These are phyloP conservation scores for Euphorbia lathyris DNA, from an alignment of 345 rosid species.

Conservation along the genomic window DNA sequence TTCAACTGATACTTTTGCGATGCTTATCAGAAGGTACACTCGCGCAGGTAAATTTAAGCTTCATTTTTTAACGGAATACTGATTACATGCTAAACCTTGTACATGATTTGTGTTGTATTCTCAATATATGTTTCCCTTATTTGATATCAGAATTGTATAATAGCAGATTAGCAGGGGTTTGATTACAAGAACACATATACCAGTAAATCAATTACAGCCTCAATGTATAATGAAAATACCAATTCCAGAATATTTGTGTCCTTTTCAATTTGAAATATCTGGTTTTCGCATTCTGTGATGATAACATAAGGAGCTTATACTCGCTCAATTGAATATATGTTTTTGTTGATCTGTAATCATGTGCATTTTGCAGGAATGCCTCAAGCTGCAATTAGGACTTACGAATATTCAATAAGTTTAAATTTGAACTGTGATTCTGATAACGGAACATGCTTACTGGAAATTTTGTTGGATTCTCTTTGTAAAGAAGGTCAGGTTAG, in stretches of 20 bases:
- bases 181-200: no score
- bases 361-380: conserved; percentile 52
- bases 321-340: no score
- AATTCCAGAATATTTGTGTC: no score
- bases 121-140: no score
- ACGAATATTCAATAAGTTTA: conserved; percentile 51
- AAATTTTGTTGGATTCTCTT: conserved; percentile 72
- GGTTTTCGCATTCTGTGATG: neutral
- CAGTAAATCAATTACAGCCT: no score
- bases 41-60: conserved; percentile 55
- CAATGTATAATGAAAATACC: no score
- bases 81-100: neutral
- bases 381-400: conserved; percentile 61
- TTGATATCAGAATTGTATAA: no score
- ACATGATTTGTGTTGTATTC: no score
- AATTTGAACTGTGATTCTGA: conserved; percentile 31
- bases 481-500: conserved; percentile 74
- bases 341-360: no score
- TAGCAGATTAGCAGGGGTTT: no score
- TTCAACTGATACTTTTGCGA: conserved; percentile 55
- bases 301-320: no score
- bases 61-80: neutral
- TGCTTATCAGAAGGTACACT: conserved; percentile 74
- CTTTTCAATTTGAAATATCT: neutral
- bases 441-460: conserved; percentile 42